phyloP scores from a whole-genome alignment of 352 stramenopile genomes.

The Pythium coloratum region DNA sequence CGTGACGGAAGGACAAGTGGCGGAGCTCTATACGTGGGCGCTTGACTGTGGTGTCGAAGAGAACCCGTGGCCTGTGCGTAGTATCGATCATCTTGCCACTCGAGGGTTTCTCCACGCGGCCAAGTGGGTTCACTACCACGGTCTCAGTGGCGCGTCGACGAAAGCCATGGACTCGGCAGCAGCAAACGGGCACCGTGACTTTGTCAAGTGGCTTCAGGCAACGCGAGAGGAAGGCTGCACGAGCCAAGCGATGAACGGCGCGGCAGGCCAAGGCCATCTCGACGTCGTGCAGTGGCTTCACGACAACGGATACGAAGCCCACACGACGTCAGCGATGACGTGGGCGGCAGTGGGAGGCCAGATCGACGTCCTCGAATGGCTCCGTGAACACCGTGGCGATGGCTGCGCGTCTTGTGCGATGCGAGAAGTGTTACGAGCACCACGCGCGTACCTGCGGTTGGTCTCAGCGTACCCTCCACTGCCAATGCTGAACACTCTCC shows the following conservation, averaged over 20 bases:
- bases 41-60: background rate
- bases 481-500: background rate
- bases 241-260: background rate
- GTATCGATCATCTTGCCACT: background rate
- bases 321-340: background rate
- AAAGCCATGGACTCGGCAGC: background rate
- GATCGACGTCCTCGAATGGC: background rate
- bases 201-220: background rate
- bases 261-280: slow-evolving; percentile 1
- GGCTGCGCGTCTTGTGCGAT: background rate
- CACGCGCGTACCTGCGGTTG: background rate
- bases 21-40: background rate
- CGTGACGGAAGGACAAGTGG: background rate
- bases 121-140: background rate
- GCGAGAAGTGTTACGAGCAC: background rate
- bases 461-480: background rate
- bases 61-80: background rate
- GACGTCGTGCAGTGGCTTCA: background rate
- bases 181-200: background rate
- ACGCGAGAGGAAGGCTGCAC: background rate
- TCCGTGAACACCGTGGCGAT: background rate
- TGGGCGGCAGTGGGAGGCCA: background rate
- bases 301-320: background rate
- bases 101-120: background rate
- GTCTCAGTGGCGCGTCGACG: background rate